Evolutionary conservation across 2,329 filamentous ascomycete species (phyloP).

Genomic region (Penicillium corylophilum): DNA sequence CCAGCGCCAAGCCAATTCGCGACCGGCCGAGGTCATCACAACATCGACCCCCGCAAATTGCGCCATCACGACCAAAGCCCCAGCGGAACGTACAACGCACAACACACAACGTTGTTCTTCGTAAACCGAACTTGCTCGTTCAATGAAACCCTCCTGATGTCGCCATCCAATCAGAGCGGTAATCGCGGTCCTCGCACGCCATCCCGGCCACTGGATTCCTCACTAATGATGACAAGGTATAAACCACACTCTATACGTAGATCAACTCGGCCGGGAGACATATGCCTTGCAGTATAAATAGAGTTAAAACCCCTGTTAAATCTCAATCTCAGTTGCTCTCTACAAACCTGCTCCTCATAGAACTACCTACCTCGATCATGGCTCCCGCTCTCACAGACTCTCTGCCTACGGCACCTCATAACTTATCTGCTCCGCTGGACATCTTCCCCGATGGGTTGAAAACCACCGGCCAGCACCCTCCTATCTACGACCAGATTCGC

Average conservation of each 20-base stretch:
- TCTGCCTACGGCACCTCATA: conserved; percentile 39
- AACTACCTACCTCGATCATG: conserved; percentile 27
- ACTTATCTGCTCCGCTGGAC: conserved; percentile 41
- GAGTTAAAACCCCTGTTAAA: not conserved
- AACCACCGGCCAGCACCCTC: conserved; percentile 70
- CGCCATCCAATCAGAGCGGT: conserved; percentile 17
- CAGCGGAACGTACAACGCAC: conserved; percentile 12
- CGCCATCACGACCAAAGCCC: conserved; percentile 26
- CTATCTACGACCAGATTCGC: conserved; percentile 63
- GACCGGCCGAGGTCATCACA: conserved; percentile 20
- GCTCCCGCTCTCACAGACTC: conserved; percentile 42
- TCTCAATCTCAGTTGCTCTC: not conserved
- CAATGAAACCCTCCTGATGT: not conserved
- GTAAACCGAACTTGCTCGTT: not conserved
- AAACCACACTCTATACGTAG: conserved; percentile 5
- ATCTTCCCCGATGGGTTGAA: conserved; percentile 66
- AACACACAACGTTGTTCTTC: not conserved
- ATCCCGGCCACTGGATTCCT: conserved; percentile 28
- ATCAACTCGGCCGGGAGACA: conserved; percentile 13
- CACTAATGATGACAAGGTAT: conserved; percentile 12
- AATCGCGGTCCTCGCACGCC: conserved; percentile 27
- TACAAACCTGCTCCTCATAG: no score
- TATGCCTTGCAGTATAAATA: conserved; percentile 15
- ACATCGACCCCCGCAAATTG: conserved; percentile 29
- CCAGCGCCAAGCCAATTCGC: conserved; percentile 1